Percentiles rank a stretch among this genome's conserved stretches.
These are phyloP conservation scores for Zygoascus sp. DNA, from an alignment of 1,139 yeast genomes.

Conservation along the genomic window DNA sequence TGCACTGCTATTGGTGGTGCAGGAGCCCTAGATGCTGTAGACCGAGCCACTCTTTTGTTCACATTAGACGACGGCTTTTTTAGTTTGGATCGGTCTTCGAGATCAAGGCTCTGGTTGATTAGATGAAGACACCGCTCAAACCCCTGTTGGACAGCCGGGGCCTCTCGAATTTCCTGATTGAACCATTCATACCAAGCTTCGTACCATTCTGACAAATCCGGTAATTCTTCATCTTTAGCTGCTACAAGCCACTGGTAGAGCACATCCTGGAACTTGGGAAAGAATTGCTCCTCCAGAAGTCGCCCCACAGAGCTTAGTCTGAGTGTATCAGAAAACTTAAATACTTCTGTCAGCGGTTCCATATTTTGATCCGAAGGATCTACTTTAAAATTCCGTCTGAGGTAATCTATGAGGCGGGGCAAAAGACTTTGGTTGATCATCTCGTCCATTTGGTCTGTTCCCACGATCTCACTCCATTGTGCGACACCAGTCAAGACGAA, in stretches of 20 bases:
- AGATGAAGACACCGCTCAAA: constrained; percentile 33
- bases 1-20: not conserved
- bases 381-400: constrained; percentile 27
- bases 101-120: constrained; percentile 35
- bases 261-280: constrained; percentile 34
- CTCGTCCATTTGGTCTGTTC: constrained; percentile 30
- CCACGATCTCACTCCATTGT: constrained; percentile 40
- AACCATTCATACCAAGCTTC: constrained; percentile 32
- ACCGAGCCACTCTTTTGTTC: not conserved
- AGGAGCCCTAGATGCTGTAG: not conserved
- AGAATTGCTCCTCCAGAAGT: constrained; percentile 31
- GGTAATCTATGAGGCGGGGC: constrained; percentile 34
- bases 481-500: constrained; percentile 32
- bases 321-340: constrained; percentile 9
- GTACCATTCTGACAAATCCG: constrained; percentile 33
- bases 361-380: constrained; percentile 34
- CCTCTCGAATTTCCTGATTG: constrained; percentile 23
- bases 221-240: constrained; percentile 18
- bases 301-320: constrained; percentile 23
- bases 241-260: constrained; percentile 32
- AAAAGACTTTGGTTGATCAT: constrained; percentile 30
- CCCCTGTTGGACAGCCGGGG: constrained; percentile 25
- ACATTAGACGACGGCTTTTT: not conserved
- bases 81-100: constrained; percentile 8
- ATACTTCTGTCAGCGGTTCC: constrained; percentile 22